Conservation (phyloP, 1,139 yeast species). For the Meyerozyma smithsonii region DNA sequence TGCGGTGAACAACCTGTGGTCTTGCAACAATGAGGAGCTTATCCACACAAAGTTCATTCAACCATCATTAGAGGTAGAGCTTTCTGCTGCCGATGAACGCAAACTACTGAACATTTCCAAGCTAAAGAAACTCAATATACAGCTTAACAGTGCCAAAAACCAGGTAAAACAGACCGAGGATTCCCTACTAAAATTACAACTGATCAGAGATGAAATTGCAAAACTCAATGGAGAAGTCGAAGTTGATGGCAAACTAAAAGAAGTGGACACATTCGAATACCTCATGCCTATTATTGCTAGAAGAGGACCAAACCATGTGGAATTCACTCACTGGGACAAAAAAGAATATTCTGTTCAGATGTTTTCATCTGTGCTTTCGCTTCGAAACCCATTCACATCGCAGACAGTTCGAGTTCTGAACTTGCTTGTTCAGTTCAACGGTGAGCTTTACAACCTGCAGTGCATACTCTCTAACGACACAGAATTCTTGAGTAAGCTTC, state of each 20-base stretch:
- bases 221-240: constrained; percentile 1
- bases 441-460: constrained; percentile 70
- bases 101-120: constrained; percentile 6
- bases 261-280: constrained; percentile 14
- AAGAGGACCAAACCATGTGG: constrained; percentile 52
- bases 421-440: constrained; percentile 66
- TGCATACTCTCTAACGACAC: constrained; percentile 39
- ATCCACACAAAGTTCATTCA: neutral
- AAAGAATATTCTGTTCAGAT: constrained; percentile 20
- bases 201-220: neutral
- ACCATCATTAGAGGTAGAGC: neutral
- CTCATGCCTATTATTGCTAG: constrained; percentile 40
- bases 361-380: constrained; percentile 69
- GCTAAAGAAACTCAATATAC: constrained; percentile 4
- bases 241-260: constrained; percentile 2
- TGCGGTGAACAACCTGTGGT: neutral
- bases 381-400: constrained; percentile 68
- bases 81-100: constrained; percentile 1
- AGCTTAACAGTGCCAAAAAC: neutral
- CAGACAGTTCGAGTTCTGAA: constrained; percentile 53
- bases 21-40: neutral
- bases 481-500: constrained; percentile 19
- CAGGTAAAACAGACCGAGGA: neutral
- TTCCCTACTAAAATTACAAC: neutral
- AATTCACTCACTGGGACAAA: constrained; percentile 13